Evolutionary conservation across 2,329 filamentous ascomycete species (phyloP).

Genomic region (Zymoseptoria ardabiliae): DNA sequence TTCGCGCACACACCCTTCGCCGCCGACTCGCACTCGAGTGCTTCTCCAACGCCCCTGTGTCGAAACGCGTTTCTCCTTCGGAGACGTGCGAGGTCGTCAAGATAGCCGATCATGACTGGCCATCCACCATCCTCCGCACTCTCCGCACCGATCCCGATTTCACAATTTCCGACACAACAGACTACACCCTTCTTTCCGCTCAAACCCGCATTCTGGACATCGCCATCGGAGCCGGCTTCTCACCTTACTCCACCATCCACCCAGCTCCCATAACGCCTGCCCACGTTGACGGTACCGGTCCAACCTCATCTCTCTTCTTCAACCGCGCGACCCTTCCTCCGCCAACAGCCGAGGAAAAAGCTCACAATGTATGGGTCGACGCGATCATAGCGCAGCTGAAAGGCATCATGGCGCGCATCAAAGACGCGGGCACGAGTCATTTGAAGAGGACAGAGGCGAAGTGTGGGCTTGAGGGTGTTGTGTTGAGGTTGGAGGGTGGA

Average conservation of each 20-base stretch:
- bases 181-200: slow-evolving; percentile 63
- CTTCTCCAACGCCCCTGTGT: slow-evolving; percentile 40
- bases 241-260: slow-evolving; percentile 21
- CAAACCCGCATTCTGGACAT: slow-evolving; percentile 64
- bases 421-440: slow-evolving; percentile 57
- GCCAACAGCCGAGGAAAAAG: slow-evolving; percentile 31
- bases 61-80: neutral
- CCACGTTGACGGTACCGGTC: neutral
- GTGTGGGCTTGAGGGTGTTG: slow-evolving; percentile 64
- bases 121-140: slow-evolving; percentile 18
- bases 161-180: slow-evolving; percentile 46
- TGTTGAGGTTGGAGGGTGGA: slow-evolving; percentile 62
- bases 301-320: neutral
- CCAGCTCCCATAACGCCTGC: neutral
- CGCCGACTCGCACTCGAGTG: slow-evolving; percentile 59
- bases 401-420: slow-evolving; percentile 16
- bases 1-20: slow-evolving; percentile 52
- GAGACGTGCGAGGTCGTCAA: neutral
- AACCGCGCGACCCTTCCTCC: slow-evolving; percentile 5
- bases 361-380: slow-evolving; percentile 68
- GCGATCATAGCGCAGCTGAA: slow-evolving; percentile 54
- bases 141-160: slow-evolving; percentile 39
- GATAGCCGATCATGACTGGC: slow-evolving; percentile 11
- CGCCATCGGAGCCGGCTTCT: slow-evolving; percentile 59
- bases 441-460: slow-evolving; percentile 71